Conservation (phyloP, 2,329 filamentous ascomycete genomes). For the Tympanopsis confertula region DNA sequence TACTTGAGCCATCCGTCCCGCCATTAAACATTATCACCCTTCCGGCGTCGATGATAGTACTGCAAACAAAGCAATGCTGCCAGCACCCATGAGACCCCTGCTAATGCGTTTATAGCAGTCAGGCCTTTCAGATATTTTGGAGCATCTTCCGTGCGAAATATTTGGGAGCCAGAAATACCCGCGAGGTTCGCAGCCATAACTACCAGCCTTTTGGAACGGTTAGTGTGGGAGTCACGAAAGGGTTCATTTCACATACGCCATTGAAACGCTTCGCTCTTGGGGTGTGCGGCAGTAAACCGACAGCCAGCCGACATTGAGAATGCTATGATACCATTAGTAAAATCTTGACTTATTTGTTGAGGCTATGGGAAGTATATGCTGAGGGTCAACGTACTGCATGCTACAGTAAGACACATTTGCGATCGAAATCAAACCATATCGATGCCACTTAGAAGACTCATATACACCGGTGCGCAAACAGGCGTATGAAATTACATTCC, state of each 20-base stretch:
- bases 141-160: slow-evolving; percentile 14
- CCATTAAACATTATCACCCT: too few relatives aligned
- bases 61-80: not conserved
- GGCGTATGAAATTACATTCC: slow-evolving; percentile 22
- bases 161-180: slow-evolving; percentile 12
- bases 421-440: slow-evolving; percentile 13
- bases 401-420: slow-evolving; percentile 13
- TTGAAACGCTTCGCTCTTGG: slow-evolving; percentile 13
- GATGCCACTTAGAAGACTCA: slow-evolving; percentile 7
- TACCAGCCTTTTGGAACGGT: slow-evolving; percentile 12
- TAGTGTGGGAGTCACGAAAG: not conserved
- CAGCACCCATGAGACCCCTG: not conserved
- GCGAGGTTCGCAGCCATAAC: slow-evolving; percentile 14
- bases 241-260: slow-evolving; percentile 13
- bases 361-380: slow-evolving; percentile 11
- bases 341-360: slow-evolving; percentile 18
- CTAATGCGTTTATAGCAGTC: slow-evolving; percentile 5
- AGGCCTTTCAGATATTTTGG: slow-evolving; percentile 12
- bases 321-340: slow-evolving; percentile 3
- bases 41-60: too few relatives aligned
- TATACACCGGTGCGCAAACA: slow-evolving; percentile 16
- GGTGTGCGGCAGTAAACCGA: slow-evolving; percentile 13
- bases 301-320: slow-evolving; percentile 14
- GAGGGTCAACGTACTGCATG: slow-evolving; percentile 17
- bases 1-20: too few relatives aligned